A percentile compares a stretch with the other conserved stretches of the same genome.
These are phyloP conservation scores for Coprinopsis strossmayeri DNA, from an alignment of 768 basidiomycete genomes.

Conservation along the genomic window DNA sequence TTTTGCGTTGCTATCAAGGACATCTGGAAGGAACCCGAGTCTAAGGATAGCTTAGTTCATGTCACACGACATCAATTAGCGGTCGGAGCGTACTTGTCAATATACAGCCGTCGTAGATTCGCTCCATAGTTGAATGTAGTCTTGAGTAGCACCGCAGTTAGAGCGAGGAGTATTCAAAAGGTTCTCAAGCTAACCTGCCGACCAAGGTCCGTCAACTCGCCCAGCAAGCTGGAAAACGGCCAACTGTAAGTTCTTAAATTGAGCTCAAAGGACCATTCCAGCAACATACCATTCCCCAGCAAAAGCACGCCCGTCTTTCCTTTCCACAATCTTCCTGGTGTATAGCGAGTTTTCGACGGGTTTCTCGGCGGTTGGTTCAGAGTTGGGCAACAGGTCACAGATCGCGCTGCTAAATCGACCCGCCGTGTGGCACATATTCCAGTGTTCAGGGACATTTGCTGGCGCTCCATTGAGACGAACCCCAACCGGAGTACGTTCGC, in stretches of 20 bases:
- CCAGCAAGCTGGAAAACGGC: constrained; percentile 49
- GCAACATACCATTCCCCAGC: constrained; percentile 62
- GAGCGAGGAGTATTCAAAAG: no score
- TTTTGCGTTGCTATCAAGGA: constrained; percentile 32
- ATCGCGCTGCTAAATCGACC: constrained; percentile 41
- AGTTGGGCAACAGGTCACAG: constrained; percentile 14
- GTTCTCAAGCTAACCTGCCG: constrained; percentile 51
- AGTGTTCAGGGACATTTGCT: constrained; percentile 60
- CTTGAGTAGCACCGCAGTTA: no score
- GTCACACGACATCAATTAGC: neutral
- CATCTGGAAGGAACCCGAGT: constrained; percentile 57
- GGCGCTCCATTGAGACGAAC: constrained; percentile 56
- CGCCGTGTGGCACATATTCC: constrained; percentile 58
- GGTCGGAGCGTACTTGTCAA: constrained; percentile 44
- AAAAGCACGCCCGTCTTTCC: constrained; percentile 42
- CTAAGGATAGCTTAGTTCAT: constrained; percentile 25
- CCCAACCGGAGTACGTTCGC: constrained; percentile 74
- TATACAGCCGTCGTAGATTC: constrained; percentile 55
- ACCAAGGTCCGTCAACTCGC: constrained; percentile 67
- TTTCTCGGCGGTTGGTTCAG: neutral
- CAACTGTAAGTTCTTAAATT: neutral
- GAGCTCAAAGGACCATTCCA: no score
- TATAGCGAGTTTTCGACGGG: constrained; percentile 25
- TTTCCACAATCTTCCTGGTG: constrained; percentile 47
- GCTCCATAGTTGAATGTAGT: constrained; percentile 53